Evolutionary conservation across 768 basidiomycete species (phyloP).

Genomic region (Boletus tylopilopsis): DNA sequence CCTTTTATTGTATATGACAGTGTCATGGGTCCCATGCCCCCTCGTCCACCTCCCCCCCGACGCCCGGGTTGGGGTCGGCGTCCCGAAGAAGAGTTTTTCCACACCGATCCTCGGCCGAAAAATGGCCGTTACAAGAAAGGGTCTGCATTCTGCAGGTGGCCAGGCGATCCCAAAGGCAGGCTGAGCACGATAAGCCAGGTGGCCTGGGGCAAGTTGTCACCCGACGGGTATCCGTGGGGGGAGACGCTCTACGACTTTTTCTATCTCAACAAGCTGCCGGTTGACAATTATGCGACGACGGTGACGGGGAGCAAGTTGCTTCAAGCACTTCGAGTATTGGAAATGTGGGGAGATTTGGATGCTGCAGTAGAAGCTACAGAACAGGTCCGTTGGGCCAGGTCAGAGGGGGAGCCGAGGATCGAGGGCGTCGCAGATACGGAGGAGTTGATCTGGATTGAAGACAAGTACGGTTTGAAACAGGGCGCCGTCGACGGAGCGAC

Average conservation of each 20-base stretch:
- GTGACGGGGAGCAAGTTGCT: slow-evolving; percentile 22
- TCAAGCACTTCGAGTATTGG: slow-evolving; percentile 8
- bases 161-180: slow-evolving; percentile 20
- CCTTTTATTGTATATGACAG: too few relatives aligned
- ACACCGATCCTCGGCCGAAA: not conserved
- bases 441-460: slow-evolving; percentile 15
- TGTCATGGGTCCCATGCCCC: not conserved
- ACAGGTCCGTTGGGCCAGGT: slow-evolving; percentile 22
- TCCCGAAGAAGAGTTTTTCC: not conserved
- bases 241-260: slow-evolving; percentile 28
- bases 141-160: slow-evolving; percentile 22
- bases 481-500: too few relatives aligned
- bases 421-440: slow-evolving; percentile 14
- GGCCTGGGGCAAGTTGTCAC: slow-evolving; percentile 18
- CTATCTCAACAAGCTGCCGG: slow-evolving; percentile 6
- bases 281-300: not conserved
- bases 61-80: slow-evolving; percentile 8
- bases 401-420: slow-evolving; percentile 21
- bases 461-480: too few relatives aligned
- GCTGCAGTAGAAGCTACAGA: slow-evolving; percentile 3
- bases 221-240: slow-evolving; percentile 24
- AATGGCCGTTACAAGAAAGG: slow-evolving; percentile 6
- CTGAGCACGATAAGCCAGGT: not conserved
- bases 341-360: slow-evolving; percentile 14
- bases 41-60: not conserved